Conservation (phyloP, 305 asterid genomes). For the Fraxinus paxiana region DNA sequence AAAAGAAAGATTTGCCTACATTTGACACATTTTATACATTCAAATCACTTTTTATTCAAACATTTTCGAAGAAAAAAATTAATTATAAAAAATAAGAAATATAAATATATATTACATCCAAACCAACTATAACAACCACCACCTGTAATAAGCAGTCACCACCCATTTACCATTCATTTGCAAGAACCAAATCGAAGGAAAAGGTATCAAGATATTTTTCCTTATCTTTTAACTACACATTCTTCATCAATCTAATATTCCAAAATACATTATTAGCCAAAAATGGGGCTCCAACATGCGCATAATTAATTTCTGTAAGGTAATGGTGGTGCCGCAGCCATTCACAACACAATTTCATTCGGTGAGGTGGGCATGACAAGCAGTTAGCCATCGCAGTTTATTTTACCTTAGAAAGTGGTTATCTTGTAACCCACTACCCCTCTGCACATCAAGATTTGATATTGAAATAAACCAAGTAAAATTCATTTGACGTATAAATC, state of each 20-base stretch:
- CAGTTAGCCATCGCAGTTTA: background rate
- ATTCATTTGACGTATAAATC: background rate
- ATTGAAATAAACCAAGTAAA: background rate
- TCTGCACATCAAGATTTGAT: background rate
- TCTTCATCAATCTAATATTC: background rate
- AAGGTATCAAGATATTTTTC: background rate
- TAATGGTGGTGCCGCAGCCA: background rate
- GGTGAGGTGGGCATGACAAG: too few relatives aligned
- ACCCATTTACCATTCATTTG: background rate
- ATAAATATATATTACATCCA: background rate
- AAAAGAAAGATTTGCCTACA: background rate
- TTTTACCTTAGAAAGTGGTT: background rate
- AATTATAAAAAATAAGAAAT: too few relatives aligned
- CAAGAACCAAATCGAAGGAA: background rate
- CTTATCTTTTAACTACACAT: background rate
- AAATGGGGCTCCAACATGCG: too few relatives aligned
- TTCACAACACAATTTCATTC: too few relatives aligned
- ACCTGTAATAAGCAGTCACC: background rate
- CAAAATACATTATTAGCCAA: too few relatives aligned
- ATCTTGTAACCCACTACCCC: background rate
- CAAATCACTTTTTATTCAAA: too few relatives aligned
- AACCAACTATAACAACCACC: background rate
- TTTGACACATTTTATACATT: background rate
- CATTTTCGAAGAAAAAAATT: too few relatives aligned
- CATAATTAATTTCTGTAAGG: background rate